Evolutionary conservation across 2,329 filamentous ascomycete species (phyloP).

Genomic region (Fusarium camptoceras): DNA sequence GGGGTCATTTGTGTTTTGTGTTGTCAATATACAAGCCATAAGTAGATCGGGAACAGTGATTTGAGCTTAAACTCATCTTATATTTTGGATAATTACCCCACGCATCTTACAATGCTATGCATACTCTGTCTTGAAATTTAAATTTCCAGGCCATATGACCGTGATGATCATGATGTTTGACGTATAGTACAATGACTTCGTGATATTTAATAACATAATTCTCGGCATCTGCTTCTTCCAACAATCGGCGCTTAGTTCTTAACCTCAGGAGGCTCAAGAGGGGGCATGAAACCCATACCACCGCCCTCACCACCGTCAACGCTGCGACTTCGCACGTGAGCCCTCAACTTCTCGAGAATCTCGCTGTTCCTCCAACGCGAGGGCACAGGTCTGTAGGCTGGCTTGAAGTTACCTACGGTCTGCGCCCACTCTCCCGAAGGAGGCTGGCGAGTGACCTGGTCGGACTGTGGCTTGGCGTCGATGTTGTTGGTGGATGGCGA

Average conservation of each 20-base stretch:
- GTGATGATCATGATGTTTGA: conserved; percentile 27
- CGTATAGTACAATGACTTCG: conserved; percentile 28
- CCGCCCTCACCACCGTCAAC: conserved; percentile 53
- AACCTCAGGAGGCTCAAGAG: conserved; percentile 48
- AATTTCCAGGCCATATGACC: conserved; percentile 13
- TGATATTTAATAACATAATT: background rate
- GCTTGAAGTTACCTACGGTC: conserved; percentile 93
- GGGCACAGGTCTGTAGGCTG: conserved; percentile 91
- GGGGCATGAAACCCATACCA: conserved; percentile 70
- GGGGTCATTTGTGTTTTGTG: background rate
- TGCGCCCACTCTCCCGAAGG: conserved; percentile 89
- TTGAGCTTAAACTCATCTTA: conserved; percentile 3
- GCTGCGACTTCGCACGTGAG: conserved; percentile 78
- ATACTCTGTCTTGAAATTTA: conserved; percentile 5
- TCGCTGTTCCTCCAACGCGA: conserved; percentile 85
- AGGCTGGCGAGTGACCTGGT: conserved; percentile 52
- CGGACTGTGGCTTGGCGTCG: conserved; percentile 42
- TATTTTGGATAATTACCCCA: conserved; percentile 4
- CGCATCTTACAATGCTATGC: conserved; percentile 23
- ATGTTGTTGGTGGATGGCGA: conserved; percentile 28
- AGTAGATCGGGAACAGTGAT: background rate
- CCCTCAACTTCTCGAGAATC: conserved; percentile 79
- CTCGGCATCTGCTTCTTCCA: background rate
- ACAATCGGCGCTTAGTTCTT: conserved; percentile 1
- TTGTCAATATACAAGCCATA: conserved; percentile 1